Evolutionary conservation across 2,329 filamentous ascomycete genomes (phyloP).

Genomic region (Monilinia fructigena): DNA sequence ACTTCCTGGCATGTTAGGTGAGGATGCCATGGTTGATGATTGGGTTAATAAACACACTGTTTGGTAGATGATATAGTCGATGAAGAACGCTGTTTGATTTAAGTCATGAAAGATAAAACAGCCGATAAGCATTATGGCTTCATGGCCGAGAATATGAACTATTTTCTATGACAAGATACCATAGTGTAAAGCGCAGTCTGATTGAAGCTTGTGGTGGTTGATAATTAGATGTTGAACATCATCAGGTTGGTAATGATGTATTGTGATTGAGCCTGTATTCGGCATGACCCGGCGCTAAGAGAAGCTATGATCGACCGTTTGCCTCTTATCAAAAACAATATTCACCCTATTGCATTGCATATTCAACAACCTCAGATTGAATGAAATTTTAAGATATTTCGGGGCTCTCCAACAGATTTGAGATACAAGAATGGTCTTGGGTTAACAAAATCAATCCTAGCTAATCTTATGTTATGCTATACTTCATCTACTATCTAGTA

Average conservation of each 20-base stretch:
- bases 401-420: neutral
- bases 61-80: constrained; percentile 7
- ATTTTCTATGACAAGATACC: neutral
- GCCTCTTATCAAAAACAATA: no score
- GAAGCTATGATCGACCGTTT: neutral
- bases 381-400: neutral
- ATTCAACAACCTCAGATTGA: neutral
- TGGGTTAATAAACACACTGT: neutral
- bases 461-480: no score
- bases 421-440: no score
- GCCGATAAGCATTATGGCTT: neutral
- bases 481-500: neutral
- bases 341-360: neutral
- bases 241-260: neutral
- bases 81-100: neutral
- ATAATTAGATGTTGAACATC: neutral
- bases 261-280: neutral
- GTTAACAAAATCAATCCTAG: no score
- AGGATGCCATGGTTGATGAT: constrained; percentile 15
- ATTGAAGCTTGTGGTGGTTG: neutral
- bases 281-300: constrained; percentile 14
- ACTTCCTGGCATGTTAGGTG: constrained; percentile 21
- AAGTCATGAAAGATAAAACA: neutral
- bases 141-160: no score
- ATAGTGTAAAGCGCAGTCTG: neutral